Evolutionary conservation across 768 basidiomycete species (phyloP).

Genomic region (Leucocoprinus leucothites): DNA sequence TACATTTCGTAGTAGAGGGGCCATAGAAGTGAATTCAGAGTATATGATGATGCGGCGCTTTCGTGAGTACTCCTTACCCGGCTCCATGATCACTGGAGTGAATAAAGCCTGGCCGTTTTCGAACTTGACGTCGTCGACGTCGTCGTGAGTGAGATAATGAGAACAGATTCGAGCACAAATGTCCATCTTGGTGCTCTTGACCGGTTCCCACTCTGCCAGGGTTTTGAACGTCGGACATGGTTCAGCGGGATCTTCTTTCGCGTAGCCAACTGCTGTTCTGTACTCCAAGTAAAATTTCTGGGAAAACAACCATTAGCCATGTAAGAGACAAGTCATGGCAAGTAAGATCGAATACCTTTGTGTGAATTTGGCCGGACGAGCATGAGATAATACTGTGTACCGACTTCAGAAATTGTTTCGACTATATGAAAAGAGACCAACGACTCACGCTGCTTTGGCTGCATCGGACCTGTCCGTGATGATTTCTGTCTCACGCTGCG

Average conservation of each 20-base stretch:
- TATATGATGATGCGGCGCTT: conserved; percentile 13
- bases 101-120: neutral
- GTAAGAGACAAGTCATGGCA: neutral
- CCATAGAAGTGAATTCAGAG: conserved; percentile 17
- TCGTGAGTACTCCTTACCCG: neutral
- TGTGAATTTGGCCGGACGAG: too few relatives aligned
- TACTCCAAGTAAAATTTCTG: conserved; percentile 20
- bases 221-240: conserved; percentile 9
- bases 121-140: neutral
- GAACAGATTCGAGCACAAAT: neutral
- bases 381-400: too few relatives aligned
- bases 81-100: neutral
- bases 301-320: neutral
- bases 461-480: neutral
- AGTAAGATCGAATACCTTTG: neutral
- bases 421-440: too few relatives aligned
- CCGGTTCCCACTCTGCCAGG: conserved; percentile 13
- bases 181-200: conserved; percentile 19
- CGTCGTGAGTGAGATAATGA: conserved; percentile 9
- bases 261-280: conserved; percentile 8
- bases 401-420: too few relatives aligned
- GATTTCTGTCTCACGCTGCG: neutral
- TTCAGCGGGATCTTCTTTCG: neutral
- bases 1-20: conserved; percentile 15
- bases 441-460: neutral